Evolutionary conservation across 257 asterid genomes (phyloP), one percentile per base, ranked within the genome.

Genomic region (Nicotiana knightiana): DNA sequence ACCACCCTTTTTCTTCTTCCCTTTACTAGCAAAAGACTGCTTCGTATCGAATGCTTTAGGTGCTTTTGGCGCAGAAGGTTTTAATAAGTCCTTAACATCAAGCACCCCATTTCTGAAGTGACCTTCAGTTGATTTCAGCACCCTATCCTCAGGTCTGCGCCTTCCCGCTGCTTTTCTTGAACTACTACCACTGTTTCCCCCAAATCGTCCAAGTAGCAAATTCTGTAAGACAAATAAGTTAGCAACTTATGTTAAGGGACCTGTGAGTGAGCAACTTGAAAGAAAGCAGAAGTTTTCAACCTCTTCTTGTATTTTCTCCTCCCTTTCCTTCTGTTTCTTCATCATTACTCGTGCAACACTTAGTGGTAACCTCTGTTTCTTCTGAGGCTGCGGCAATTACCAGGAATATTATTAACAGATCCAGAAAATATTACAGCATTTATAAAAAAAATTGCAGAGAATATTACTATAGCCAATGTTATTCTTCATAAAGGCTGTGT

Each of bases 261-360:
- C 30, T 13, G 30, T 28, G 57, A 35, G 11, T 15, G 15, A 80
- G 66, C 81, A 81, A 82, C 21, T 58, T 8, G 54, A 18, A 65
- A 35, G 43, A 58, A 62, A 57, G 75, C 8, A 57, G 82, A 46
- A 75, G 21, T 46, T 12, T 68, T 48, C 26, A 75, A 94, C 99
- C 98, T 96, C 97, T 81, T 90, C 86, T 66, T 68, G 90, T 86
- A 77, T 6, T 85, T 91, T 91, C 71, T 87, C 91, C 59, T 94
- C 98, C 87, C 96, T 90, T 85, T 93, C 94, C 87, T 93, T 91
- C 85, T 92, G 97, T 51, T 91, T 93, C 94, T 94, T 94, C 98
- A 94, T 94, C 79, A 82, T 43, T 67, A 88, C 89, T 79, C 92
- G 88, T 13, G 97, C 97, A 28, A 96, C 95, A 76, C 97, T 93